Evolutionary conservation across 129 eudicot genomes (phyloP).

Genomic region (Logfia minima): DNA sequence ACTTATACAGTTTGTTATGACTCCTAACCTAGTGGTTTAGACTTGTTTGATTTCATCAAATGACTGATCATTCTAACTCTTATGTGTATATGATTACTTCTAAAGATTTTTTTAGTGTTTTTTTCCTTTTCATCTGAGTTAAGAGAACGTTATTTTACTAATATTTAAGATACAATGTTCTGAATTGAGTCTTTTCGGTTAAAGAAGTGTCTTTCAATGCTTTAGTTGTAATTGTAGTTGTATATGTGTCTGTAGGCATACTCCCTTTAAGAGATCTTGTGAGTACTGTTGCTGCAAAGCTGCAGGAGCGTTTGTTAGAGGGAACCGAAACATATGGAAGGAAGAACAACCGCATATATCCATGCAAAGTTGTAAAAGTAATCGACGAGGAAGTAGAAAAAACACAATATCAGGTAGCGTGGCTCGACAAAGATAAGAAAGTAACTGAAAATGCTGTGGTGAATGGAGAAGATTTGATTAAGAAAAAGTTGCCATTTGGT

Average conservation of each 20-base stretch:
- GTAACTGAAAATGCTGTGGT: conserved; percentile 63
- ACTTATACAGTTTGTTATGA: neutral
- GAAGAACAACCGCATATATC: conserved; percentile 61
- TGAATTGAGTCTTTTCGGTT: neutral
- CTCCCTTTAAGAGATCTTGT: conserved; percentile 72
- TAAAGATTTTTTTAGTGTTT: neutral
- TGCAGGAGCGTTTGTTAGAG: conserved; percentile 58
- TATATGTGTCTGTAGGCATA: conserved; percentile 59
- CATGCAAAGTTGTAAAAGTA: conserved; percentile 73
- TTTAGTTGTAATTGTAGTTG: conserved; percentile 7
- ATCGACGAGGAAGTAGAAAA: conserved; percentile 54
- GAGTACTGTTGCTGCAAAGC: conserved; percentile 54
- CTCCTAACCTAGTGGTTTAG: neutral
- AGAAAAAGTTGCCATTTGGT: conserved; percentile 67
- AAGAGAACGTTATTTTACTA: neutral
- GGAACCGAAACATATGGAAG: conserved; percentile 77
- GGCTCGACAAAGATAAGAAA: conserved; percentile 80
- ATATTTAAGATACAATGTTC: neutral
- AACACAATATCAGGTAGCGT: conserved; percentile 74
- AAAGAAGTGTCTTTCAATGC: neutral
- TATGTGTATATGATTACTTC: neutral
- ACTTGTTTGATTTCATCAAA: neutral
- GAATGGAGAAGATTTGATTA: conserved; percentile 65
- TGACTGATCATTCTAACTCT: neutral
- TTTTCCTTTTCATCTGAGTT: neutral